Conservation (phyloP, 2,329 filamentous ascomycete genomes). For the Xylariaceae sp. region DNA sequence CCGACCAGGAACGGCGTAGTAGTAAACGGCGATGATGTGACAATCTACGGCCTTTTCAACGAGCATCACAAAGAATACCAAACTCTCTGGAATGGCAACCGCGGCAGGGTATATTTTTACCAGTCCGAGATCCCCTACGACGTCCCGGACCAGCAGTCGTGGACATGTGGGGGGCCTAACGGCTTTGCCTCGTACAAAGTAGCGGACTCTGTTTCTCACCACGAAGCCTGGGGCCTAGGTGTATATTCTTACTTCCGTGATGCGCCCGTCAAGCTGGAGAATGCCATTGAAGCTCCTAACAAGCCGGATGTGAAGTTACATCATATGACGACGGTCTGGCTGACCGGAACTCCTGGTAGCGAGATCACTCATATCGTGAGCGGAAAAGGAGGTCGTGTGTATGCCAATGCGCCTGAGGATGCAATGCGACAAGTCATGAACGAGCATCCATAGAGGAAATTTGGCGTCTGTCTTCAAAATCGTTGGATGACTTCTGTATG, state of each 20-base stretch:
- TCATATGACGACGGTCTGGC: slow-evolving; percentile 32
- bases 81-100: slow-evolving; percentile 32
- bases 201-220: slow-evolving; percentile 24
- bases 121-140: slow-evolving; percentile 35
- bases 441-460: slow-evolving; percentile 22
- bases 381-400: slow-evolving; percentile 26
- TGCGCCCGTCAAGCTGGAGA: slow-evolving; percentile 31
- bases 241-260: slow-evolving; percentile 34
- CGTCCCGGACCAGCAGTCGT: slow-evolving; percentile 29
- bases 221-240: slow-evolving; percentile 33
- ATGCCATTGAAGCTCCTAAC: slow-evolving; percentile 30
- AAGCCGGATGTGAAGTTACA: slow-evolving; percentile 26
- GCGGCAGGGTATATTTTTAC: slow-evolving; percentile 32
- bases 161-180: slow-evolving; percentile 26
- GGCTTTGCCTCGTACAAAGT: slow-evolving; percentile 34
- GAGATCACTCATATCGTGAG: slow-evolving; percentile 32
- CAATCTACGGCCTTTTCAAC: slow-evolving; percentile 32
- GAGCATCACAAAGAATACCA: slow-evolving; percentile 33
- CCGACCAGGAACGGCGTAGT: slow-evolving; percentile 30
- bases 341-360: slow-evolving; percentile 28
- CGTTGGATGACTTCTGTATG: too few species aligned
- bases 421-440: slow-evolving; percentile 32
- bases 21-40: slow-evolving; percentile 30
- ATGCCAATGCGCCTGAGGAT: slow-evolving; percentile 26
- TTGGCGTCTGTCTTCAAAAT: too few species aligned